Evolutionary conservation across 2,329 filamentous ascomycete species (phyloP).

Genomic region (Chaetomium sp.): DNA sequence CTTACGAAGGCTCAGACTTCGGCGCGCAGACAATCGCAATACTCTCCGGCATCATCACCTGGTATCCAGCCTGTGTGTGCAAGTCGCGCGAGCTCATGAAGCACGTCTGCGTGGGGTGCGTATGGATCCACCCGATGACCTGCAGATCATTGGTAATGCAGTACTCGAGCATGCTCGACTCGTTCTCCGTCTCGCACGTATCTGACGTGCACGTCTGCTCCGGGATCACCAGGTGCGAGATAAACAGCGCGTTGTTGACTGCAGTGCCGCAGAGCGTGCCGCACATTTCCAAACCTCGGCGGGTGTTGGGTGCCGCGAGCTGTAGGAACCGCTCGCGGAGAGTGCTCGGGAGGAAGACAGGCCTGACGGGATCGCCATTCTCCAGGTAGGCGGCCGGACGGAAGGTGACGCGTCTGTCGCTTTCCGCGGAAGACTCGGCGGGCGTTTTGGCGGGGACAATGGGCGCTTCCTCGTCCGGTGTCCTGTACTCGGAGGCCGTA

Average conservation of each 20-base stretch:
- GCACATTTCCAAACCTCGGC: slow-evolving; percentile 81
- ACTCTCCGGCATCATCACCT: slow-evolving; percentile 93
- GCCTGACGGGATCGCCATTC: slow-evolving; percentile 77
- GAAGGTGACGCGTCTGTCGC: slow-evolving; percentile 60
- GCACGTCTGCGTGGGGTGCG: slow-evolving; percentile 91
- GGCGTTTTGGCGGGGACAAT: slow-evolving; percentile 30
- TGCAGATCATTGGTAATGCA: slow-evolving; percentile 78
- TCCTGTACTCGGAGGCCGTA: slow-evolving; percentile 24
- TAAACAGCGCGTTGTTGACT: slow-evolving; percentile 89
- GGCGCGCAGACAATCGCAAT: slow-evolving; percentile 96
- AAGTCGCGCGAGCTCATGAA: slow-evolving; percentile 95
- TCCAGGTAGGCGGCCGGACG: slow-evolving; percentile 82
- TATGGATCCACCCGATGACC: slow-evolving; percentile 95
- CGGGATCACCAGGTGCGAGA: slow-evolving; percentile 81
- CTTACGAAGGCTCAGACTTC: slow-evolving; percentile 66
- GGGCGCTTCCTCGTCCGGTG: slow-evolving; percentile 18
- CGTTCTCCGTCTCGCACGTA: slow-evolving; percentile 91
- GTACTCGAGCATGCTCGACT: slow-evolving; percentile 78
- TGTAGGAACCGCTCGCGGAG: slow-evolving; percentile 70
- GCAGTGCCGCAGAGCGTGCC: slow-evolving; percentile 87
- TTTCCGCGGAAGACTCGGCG: slow-evolving; percentile 37
- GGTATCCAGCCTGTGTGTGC: slow-evolving; percentile 90
- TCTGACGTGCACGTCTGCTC: slow-evolving; percentile 86
- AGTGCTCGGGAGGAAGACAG: slow-evolving; percentile 74
- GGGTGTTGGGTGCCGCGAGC: slow-evolving; percentile 70